These are phyloP conservation scores for Trifolium pratense DNA, from an alignment of 306 rosid genomes.

Conservation along the genomic window DNA sequence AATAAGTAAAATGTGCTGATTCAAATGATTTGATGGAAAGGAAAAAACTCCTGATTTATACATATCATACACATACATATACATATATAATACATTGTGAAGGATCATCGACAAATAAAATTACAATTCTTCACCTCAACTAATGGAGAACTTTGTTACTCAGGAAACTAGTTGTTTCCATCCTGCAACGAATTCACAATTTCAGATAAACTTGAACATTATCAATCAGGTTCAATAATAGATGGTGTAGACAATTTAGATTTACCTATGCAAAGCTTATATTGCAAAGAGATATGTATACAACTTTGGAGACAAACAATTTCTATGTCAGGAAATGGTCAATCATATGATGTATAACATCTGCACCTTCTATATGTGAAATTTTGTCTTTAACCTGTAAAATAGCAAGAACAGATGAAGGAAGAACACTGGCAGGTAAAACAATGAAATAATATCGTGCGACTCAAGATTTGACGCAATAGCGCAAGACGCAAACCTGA, in stretches of 20 bases:
- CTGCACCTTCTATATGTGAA: constrained; percentile 87
- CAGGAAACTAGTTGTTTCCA: constrained; percentile 30
- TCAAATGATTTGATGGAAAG: neutral
- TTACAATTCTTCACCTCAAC: constrained; percentile 42
- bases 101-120: constrained; percentile 28
- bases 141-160: constrained; percentile 18
- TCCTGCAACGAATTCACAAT: constrained; percentile 43
- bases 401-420: constrained; percentile 22
- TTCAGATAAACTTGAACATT: constrained; percentile 27
- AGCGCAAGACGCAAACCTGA: constrained; percentile 62
- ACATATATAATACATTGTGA: constrained; percentile 33
- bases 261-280: constrained; percentile 39
- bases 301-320: neutral
- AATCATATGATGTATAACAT: constrained; percentile 87
- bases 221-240: constrained; percentile 19
- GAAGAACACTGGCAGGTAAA: constrained; percentile 12
- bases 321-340: constrained; percentile 73
- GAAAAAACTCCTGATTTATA: neutral
- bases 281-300: neutral
- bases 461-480: neutral
- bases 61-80: constrained; percentile 23
- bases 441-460: constrained; percentile 4
- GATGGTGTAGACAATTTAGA: neutral
- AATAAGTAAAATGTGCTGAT: neutral
- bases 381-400: constrained; percentile 79